phyloP scores from a whole-genome alignment of 2,329 filamentous ascomycete genomes.

The Cladosporium oxysporum region DNA sequence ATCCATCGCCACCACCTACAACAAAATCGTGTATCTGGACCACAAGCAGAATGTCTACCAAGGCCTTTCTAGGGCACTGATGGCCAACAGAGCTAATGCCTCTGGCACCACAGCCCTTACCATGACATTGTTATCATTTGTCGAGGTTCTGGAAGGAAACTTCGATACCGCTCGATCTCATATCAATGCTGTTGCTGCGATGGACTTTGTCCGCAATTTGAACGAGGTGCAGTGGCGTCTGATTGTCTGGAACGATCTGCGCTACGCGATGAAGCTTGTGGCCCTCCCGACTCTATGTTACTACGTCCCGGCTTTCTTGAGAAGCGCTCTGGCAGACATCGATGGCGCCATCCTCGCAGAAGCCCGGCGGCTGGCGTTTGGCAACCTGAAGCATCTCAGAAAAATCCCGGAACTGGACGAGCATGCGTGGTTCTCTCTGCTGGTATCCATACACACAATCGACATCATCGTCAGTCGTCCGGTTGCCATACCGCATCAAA shows the following conservation, averaged over 20 bases:
- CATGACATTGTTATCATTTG: neutral
- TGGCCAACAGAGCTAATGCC: neutral
- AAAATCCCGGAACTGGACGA: neutral
- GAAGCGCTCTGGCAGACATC: neutral
- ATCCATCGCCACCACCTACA: neutral
- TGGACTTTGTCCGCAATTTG: neutral
- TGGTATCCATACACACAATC: neutral
- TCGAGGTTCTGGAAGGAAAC: neutral
- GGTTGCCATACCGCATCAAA: neutral
- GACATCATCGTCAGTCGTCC: neutral
- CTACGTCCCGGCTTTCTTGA: neutral
- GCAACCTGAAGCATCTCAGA: neutral
- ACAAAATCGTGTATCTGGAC: neutral
- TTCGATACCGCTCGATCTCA: neutral
- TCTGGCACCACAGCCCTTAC: neutral
- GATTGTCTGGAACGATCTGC: neutral
- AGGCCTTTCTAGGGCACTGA: neutral
- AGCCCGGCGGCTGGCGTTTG: neutral
- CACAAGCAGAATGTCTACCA: neutral
- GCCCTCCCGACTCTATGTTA: neutral
- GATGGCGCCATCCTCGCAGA: neutral
- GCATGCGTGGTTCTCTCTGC: neutral
- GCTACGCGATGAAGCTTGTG: neutral
- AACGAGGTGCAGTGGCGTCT: conserved; percentile 2
- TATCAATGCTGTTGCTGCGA: neutral